A percentile compares a stretch with the other conserved stretches of the same genome.
These are phyloP conservation scores for Oryza australiensis DNA, from an alignment of 176 grass and related monocot genomes.

Conservation along the genomic window DNA sequence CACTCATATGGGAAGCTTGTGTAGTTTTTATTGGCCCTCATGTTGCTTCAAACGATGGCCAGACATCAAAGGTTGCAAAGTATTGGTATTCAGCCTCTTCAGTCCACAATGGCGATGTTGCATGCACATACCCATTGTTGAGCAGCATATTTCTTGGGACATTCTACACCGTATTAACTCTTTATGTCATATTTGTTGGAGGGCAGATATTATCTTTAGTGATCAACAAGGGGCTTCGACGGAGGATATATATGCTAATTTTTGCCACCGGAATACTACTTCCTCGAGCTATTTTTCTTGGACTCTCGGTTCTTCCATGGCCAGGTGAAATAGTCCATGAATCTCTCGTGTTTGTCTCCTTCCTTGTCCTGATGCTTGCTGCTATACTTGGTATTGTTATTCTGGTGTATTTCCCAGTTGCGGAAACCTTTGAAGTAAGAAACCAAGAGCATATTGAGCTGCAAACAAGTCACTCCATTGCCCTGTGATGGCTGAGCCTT, in stretches of 20 bases:
- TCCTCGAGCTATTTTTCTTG: constrained; percentile 67
- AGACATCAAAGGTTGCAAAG: constrained; percentile 42
- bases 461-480: constrained; percentile 32
- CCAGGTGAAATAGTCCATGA: constrained; percentile 63
- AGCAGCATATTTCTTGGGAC: constrained; percentile 82
- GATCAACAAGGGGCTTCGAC: constrained; percentile 85
- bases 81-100: constrained; percentile 49
- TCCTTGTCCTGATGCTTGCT: constrained; percentile 76
- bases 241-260: constrained; percentile 84
- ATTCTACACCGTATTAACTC: constrained; percentile 70
- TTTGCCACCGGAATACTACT: constrained; percentile 58
- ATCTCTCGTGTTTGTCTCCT: constrained; percentile 74
- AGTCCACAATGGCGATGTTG: constrained; percentile 34
- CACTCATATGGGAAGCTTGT: constrained; percentile 55
- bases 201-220: constrained; percentile 64
- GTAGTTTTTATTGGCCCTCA: constrained; percentile 61
- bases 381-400: constrained; percentile 67
- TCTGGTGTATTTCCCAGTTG: constrained; percentile 87
- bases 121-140: constrained; percentile 78
- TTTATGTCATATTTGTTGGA: constrained; percentile 73
- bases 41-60: constrained; percentile 37
- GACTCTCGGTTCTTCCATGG: constrained; percentile 64
- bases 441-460: constrained; percentile 63
- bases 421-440: constrained; percentile 64
- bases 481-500: constrained; percentile 29